Evolutionary conservation across 2,329 filamentous ascomycete genomes (phyloP).

Genomic region (Aureobasidium melanogenum): DNA sequence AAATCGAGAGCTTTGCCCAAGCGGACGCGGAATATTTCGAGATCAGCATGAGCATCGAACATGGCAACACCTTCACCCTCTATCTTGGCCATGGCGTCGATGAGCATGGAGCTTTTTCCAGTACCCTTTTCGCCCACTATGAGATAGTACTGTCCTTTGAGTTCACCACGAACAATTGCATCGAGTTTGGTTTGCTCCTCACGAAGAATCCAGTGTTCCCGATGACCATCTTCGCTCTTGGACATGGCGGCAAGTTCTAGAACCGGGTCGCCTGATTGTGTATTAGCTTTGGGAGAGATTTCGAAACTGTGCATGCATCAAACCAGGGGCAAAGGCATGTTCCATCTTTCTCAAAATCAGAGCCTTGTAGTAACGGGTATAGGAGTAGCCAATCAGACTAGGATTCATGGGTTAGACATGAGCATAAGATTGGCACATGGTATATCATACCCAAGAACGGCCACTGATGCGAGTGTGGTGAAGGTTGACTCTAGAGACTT

Average conservation of each 20-base stretch:
- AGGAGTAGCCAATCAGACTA: conserved; percentile 33
- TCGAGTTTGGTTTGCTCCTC: conserved; percentile 50
- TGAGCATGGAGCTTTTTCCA: conserved; percentile 92
- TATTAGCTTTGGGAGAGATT: not conserved
- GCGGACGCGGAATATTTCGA: conserved; percentile 88
- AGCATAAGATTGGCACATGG: not conserved
- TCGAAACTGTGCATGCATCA: conserved; percentile 39
- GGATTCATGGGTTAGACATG: not conserved
- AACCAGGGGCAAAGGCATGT: conserved; percentile 77
- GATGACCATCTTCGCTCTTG: conserved; percentile 20
- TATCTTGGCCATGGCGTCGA: conserved; percentile 90
- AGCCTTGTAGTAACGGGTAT: conserved; percentile 64
- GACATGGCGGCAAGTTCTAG: conserved; percentile 45
- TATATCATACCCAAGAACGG: not conserved
- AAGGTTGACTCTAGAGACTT: conserved; percentile 4
- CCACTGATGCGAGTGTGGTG: conserved; percentile 5
- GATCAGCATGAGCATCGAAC: conserved; percentile 91
- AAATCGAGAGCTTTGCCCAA: conserved; percentile 92
- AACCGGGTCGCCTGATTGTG: conserved; percentile 58
- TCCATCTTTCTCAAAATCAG: conserved; percentile 88
- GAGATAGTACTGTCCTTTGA: conserved; percentile 78
- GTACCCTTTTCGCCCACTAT: conserved; percentile 93
- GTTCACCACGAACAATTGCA: conserved; percentile 65
- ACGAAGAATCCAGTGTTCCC: conserved; percentile 40
- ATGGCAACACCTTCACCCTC: conserved; percentile 84